Evolutionary conservation across 306 rosid genomes (phyloP), one percentile per base, ranked within the genome.

Genomic region (Cotoneaster glaucophyllus): DNA sequence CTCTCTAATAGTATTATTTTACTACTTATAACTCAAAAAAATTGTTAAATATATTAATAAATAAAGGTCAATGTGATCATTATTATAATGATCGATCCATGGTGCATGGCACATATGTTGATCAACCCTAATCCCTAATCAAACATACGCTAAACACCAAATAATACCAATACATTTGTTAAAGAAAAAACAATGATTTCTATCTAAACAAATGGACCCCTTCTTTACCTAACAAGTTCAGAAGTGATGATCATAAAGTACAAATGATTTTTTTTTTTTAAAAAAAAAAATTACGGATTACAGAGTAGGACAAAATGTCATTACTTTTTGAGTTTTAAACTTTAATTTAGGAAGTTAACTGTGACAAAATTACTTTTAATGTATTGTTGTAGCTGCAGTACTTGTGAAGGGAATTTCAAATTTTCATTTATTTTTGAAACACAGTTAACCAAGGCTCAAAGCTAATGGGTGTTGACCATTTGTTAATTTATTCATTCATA

Each of bases 221-320:
- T 68, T 24, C 14, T 68, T 44, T 25, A 68, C 72, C 56, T 25
- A 68, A 43, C 58, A 68, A 14, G 22, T 43, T 44, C 32, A 44
- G 3, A 22, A 68, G 72, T 44, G 57, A 44, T 44, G 57, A 22
- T 11, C 48, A 11, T 65, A 11, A 13, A 34, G 48, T 50, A 8
- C 21, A 32, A 7, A 21, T 14, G 39, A 54, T 67, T 4, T 19
- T 25, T 59, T 67, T 39, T 44, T 31, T 31, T 31, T 1, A 28
- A 29, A 29, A 29, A 29, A 19, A 24, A 39, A 18, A 32, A 31
- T 53, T 53, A 52, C 28, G 15, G 67, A 37, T 19, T 67, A 76
- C 80, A 67, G n/a, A 21, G 34, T 77, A 69, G 63, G 80, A 77
- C 75, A 77, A 59, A 43, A 11, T 68, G 22, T 44, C 32, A 6